Percentiles rank a stretch among this genome's conserved stretches.
These are phyloP conservation scores for Scheffersomyces segobiensis DNA, from an alignment of 1,139 yeast genomes.

Conservation along the genomic window DNA sequence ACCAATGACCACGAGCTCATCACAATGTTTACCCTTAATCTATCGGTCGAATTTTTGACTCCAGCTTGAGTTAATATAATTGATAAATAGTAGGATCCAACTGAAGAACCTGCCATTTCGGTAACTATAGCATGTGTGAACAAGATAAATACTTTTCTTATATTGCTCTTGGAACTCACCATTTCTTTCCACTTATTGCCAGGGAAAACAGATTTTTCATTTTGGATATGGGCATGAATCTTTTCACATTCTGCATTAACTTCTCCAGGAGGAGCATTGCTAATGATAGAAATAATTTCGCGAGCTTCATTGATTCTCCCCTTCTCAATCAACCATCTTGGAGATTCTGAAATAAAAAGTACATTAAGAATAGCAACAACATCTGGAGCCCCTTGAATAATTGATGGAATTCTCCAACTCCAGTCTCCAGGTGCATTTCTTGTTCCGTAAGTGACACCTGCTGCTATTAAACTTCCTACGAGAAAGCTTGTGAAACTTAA, in stretches of 20 bases:
- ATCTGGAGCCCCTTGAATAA: constrained; percentile 13
- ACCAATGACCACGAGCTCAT: constrained; percentile 1
- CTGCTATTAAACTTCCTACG: constrained; percentile 5
- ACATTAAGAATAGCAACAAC: constrained; percentile 10
- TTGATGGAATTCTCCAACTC: constrained; percentile 19
- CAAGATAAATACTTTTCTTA: constrained; percentile 9
- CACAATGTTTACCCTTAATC: neutral
- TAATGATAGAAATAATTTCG: constrained; percentile 9
- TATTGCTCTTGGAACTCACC: constrained; percentile 10
- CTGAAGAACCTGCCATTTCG: constrained; percentile 19
- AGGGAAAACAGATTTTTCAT: constrained; percentile 2
- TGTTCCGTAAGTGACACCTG: constrained; percentile 12
- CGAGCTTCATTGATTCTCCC: constrained; percentile 10
- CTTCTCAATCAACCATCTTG: constrained; percentile 11
- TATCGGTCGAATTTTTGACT: neutral
- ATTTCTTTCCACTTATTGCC: constrained; percentile 11
- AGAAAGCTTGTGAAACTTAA: constrained; percentile 6
- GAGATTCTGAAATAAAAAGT: constrained; percentile 16
- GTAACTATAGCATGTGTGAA: constrained; percentile 13
- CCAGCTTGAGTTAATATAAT: constrained; percentile 1
- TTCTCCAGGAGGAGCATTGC: constrained; percentile 2
- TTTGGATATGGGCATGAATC: constrained; percentile 2
- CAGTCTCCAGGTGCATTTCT: constrained; percentile 14
- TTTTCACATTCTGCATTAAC: constrained; percentile 4
- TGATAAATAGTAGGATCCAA: constrained; percentile 13